phyloP scores from a whole-genome alignment of 345 rosid genomes.

The Dipteronia dyeriana region DNA sequence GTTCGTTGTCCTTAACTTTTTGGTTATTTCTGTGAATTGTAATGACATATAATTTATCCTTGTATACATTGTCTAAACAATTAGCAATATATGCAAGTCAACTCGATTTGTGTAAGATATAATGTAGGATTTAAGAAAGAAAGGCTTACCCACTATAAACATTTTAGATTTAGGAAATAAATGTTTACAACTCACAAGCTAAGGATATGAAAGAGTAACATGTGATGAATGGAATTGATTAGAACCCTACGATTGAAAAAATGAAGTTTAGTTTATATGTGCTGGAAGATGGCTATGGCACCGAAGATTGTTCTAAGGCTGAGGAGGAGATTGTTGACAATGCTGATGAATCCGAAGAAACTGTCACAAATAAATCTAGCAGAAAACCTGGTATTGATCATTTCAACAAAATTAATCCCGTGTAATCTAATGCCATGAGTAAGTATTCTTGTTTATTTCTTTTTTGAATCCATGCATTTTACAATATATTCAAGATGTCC shows the following conservation, averaged over 20 bases:
- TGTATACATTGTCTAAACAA: background rate
- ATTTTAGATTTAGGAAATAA: background rate
- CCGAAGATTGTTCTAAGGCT: slow-evolving; percentile 33
- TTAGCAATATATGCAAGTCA: background rate
- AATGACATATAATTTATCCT: background rate
- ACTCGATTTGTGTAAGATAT: background rate
- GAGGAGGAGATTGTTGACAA: slow-evolving; percentile 34
- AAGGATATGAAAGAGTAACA: background rate
- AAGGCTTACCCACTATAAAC: background rate
- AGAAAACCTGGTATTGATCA: slow-evolving; percentile 61
- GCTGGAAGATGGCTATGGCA: slow-evolving; percentile 54
- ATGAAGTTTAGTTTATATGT: slow-evolving; percentile 8
- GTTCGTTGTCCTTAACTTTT: background rate
- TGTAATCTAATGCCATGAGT: slow-evolving; percentile 79
- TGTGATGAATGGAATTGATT: background rate
- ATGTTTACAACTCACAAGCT: background rate
- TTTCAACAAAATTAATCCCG: slow-evolving; percentile 63
- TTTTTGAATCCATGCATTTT: background rate
- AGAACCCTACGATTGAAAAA: background rate
- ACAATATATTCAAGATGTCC: background rate
- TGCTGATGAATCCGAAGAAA: slow-evolving; percentile 20
- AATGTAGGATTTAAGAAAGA: background rate
- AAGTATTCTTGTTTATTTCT: slow-evolving; percentile 31
- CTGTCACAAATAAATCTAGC: slow-evolving; percentile 18
- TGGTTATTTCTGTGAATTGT: background rate